phyloP scores from a whole-genome alignment of 2,329 filamentous ascomycete genomes.

The Sclerotinia borealis region DNA sequence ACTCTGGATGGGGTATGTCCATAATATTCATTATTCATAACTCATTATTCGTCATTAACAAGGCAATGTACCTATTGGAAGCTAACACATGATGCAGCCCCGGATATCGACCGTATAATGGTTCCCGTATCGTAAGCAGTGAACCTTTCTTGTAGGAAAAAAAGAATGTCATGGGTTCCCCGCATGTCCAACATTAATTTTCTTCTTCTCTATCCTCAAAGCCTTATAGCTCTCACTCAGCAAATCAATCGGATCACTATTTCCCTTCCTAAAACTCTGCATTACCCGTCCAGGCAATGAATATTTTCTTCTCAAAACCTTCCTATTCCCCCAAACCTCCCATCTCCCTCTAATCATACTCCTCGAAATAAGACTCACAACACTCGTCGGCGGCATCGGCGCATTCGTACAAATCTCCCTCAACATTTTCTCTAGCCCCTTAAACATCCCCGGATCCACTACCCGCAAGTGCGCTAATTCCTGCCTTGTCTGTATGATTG shows the following conservation, averaged over 20 bases:
- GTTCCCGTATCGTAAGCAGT: conserved; percentile 39
- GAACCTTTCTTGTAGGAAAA: not conserved
- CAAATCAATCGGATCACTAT: conserved; percentile 19
- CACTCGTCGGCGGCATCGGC: conserved; percentile 26
- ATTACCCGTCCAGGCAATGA: conserved; percentile 20
- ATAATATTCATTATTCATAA: not conserved
- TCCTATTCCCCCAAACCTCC: conserved; percentile 22
- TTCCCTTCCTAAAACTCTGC: conserved; percentile 16
- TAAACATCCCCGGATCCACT: conserved; percentile 18
- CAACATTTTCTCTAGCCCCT: conserved; percentile 18
- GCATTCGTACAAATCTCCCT: conserved; percentile 24
- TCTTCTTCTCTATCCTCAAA: conserved; percentile 12
- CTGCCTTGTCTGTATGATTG: conserved; percentile 18
- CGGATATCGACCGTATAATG: conserved; percentile 49
- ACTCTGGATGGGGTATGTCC: conserved; percentile 36
- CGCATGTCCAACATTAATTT: not conserved
- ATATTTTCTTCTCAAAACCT: conserved; percentile 19
- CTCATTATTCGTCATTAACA: not conserved
- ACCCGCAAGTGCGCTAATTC: conserved; percentile 11
- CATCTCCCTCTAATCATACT: conserved; percentile 27
- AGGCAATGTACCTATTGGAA: conserved; percentile 9
- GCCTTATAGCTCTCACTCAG: conserved; percentile 21
- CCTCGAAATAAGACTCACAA: conserved; percentile 27
- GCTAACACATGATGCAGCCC: conserved; percentile 31
- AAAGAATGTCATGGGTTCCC: not conserved